A percentile compares a stretch with the other conserved stretches of the same genome.
phyloP scores from a whole-genome alignment of 331 rosid genomes.

The Malus hybrid region DNA sequence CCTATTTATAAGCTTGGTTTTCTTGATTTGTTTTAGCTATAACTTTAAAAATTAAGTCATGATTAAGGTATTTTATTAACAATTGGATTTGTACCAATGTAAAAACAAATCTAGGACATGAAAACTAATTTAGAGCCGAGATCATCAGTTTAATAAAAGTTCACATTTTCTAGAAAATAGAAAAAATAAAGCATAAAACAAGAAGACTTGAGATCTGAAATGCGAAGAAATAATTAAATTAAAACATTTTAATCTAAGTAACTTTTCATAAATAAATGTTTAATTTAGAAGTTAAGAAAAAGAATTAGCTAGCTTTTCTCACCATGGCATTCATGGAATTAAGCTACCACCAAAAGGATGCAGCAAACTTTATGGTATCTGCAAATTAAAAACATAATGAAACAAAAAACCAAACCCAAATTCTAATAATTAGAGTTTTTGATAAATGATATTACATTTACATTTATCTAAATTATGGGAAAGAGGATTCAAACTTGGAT shows the following conservation, averaged over 20 bases:
- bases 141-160: too few relatives aligned
- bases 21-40: not conserved
- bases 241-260: not conserved
- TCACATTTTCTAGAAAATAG: too few relatives aligned
- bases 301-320: not conserved
- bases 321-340: slow-evolving; percentile 10
- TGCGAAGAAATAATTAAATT: not conserved
- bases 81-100: not conserved
- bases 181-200: too few relatives aligned
- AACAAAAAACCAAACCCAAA: not conserved
- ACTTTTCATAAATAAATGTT: not conserved
- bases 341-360: slow-evolving; percentile 1
- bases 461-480: too few relatives aligned
- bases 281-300: too few relatives aligned
- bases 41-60: not conserved
- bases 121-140: not conserved
- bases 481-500: too few relatives aligned
- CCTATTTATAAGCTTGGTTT: not conserved
- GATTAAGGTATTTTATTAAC: not conserved
- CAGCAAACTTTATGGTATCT: not conserved
- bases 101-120: not conserved
- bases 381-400: not conserved
- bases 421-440: not conserved
- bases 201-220: not conserved
- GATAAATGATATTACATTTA: too few relatives aligned